Evolutionary conservation across 208 protist genomes (phyloP), one percentile per base, ranked within the genome.

Genomic region (Crithidia mellificae): DNA sequence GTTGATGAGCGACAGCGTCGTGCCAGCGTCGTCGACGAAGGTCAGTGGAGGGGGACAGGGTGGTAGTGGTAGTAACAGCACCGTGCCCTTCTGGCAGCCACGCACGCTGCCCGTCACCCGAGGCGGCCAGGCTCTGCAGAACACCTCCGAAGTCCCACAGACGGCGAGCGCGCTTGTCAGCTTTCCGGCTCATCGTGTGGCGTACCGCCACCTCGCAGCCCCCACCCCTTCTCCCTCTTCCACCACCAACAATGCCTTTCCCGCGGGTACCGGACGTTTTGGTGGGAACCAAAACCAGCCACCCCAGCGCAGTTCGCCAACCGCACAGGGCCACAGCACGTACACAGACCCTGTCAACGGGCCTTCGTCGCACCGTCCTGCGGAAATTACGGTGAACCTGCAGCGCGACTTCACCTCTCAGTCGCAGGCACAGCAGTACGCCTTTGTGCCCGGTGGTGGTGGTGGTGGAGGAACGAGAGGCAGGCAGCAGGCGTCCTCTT

Each of bases 341-440:
- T n/a, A n/a, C n/a, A n/a, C n/a, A n/a, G n/a, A n/a, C n/a, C n/a
- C n/a, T n/a, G n/a, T n/a, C n/a, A n/a, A n/a, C n/a, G n/a, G n/a
- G n/a, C n/a, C n/a, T n/a, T n/a, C n/a, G n/a, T n/a, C n/a, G n/a
- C n/a, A n/a, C n/a, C n/a, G n/a, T n/a, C n/a, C n/a, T 41, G 36
- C 6, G 12, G 9, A 41, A 6, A 41, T 15, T 41, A 41, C 36
- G 32, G 74, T 73, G 34, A 76, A 85, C 63, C 52, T 89, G n/a
- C 41, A 74, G 38, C 29, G 24, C 0, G 61, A 74, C 61, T 74
- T 64, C 27, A 68, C 49, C 7, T 36, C 62, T 20, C 52, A 57
- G 22, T 9, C 51, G 24, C 61, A 74, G 61, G 53, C 61, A 11
- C 69, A 68, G 52, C 61, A 74, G 54, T 74, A 74, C 44, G 51